A percentile compares a stretch with the other conserved stretches of the same genome.
phyloP scores from a whole-genome alignment of 139 green algal species.

The Coelastrella sp. region DNA sequence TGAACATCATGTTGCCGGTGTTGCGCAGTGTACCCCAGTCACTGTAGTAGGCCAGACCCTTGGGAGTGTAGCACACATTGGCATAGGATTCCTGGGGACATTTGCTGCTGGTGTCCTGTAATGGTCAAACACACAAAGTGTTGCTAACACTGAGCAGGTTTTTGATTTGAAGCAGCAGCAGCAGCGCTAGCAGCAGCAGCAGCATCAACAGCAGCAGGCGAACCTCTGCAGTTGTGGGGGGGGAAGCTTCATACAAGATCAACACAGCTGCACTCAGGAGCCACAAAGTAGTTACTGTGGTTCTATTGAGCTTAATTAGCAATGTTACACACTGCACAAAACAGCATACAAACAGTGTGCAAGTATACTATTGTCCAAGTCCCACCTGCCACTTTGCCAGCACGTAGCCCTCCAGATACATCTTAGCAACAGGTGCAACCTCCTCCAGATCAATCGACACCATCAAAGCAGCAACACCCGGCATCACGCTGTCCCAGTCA shows the following conservation, averaged over 20 bases:
- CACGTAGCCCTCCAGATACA: constrained; percentile 39
- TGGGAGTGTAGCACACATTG: constrained; percentile 46
- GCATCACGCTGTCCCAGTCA: constrained; percentile 43
- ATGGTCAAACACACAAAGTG: background rate
- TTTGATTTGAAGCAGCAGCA: background rate
- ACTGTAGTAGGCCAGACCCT: constrained; percentile 45
- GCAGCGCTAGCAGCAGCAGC: background rate
- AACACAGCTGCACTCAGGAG: background rate
- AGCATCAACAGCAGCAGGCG: background rate
- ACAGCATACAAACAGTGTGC: background rate
- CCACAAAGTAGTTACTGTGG: too few relatives aligned
- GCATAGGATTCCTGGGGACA: constrained; percentile 44
- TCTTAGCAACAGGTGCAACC: constrained; percentile 20
- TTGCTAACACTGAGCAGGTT: background rate
- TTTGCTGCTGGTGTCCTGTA: constrained; percentile 39
- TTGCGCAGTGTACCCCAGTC: constrained; percentile 38
- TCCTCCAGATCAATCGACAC: constrained; percentile 9
- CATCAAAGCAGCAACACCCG: constrained; percentile 30
- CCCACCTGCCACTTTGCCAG: constrained; percentile 44
- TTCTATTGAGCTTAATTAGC: background rate
- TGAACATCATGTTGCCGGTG: constrained; percentile 48
- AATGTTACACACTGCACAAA: background rate
- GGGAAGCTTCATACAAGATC: background rate
- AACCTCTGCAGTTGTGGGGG: background rate
- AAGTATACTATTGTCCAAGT: background rate